A percentile compares a stretch with the other conserved stretches of the same genome.
Conservation (phyloP, 345 rosid genomes). For the Streptanthus diversifolius region DNA sequence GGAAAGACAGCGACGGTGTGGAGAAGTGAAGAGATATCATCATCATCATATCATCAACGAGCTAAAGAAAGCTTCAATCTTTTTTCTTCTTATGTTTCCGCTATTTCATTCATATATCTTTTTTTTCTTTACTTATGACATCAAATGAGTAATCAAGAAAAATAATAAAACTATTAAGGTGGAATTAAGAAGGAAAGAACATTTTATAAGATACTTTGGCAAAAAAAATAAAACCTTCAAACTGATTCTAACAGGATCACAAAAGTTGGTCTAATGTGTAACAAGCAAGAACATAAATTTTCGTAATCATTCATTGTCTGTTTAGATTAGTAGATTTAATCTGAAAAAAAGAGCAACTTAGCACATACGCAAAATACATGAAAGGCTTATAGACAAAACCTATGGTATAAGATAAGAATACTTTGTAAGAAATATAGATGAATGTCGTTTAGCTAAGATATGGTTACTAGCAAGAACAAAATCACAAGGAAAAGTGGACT, state of each 20-base stretch:
- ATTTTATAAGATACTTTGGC: background rate
- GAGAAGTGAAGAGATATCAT: constrained; percentile 38
- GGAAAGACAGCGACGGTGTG: constrained; percentile 22
- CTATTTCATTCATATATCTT: background rate
- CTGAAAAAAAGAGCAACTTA: too few relatives aligned
- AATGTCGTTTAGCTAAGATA: too few relatives aligned
- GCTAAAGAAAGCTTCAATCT: background rate
- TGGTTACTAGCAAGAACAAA: too few relatives aligned
- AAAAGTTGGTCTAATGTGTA: background rate
- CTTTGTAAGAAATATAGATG: too few relatives aligned
- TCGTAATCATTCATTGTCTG: too few relatives aligned
- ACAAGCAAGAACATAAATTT: background rate
- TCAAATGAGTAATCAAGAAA: background rate
- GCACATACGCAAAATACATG: too few relatives aligned
- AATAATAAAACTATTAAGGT: too few relatives aligned
- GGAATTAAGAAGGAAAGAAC: background rate
- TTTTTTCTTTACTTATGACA: background rate
- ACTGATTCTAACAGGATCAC: too few relatives aligned
- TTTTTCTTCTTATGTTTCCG: background rate
- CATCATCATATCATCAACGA: constrained; percentile 7
- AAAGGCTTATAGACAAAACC: too few relatives aligned
- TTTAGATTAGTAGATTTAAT: too few relatives aligned
- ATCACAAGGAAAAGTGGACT: too few relatives aligned
- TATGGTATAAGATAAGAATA: too few relatives aligned
- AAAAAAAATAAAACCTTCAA: background rate